phyloP scores from a whole-genome alignment of 352 stramenopile species.

The Globisporangium recalcitrans region DNA sequence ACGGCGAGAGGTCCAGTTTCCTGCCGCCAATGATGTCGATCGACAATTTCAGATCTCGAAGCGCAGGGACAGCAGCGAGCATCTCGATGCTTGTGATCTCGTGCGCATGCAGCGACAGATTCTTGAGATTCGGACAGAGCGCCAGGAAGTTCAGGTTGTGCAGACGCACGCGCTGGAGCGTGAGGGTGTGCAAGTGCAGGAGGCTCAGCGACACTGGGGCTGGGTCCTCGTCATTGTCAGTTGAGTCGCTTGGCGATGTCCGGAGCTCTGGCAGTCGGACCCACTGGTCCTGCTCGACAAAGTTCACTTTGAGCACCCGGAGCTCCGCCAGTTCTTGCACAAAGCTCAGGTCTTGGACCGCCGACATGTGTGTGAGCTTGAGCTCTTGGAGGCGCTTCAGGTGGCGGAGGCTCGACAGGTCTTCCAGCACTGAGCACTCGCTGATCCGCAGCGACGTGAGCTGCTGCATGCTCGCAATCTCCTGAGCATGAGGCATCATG shows the following conservation, averaged over 20 bases:
- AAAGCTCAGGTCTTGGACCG: background rate
- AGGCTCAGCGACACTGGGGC: background rate
- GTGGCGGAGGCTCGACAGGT: background rate
- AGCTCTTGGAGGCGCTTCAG: background rate
- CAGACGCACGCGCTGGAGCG: constrained; percentile 2
- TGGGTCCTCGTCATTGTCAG: background rate
- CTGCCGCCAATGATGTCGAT: background rate
- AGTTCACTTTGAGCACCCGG: background rate
- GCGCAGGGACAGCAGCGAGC: background rate
- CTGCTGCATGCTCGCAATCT: background rate
- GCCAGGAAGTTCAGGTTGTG: background rate
- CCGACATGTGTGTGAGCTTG: background rate
- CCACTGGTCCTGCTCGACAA: constrained; percentile 1
- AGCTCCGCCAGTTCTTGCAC: background rate
- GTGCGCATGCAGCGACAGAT: background rate
- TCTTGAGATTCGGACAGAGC: background rate
- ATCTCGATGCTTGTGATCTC: background rate
- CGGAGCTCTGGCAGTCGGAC: background rate
- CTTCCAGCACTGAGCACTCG: background rate
- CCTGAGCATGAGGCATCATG: background rate
- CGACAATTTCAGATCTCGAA: background rate
- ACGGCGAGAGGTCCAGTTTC: background rate
- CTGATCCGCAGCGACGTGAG: constrained; percentile 1
- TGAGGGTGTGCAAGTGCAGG: background rate
- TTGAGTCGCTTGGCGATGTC: background rate